phyloP scores from a whole-genome alignment of 73 alveolate species.

The Symbiodinium pilosum region DNA sequence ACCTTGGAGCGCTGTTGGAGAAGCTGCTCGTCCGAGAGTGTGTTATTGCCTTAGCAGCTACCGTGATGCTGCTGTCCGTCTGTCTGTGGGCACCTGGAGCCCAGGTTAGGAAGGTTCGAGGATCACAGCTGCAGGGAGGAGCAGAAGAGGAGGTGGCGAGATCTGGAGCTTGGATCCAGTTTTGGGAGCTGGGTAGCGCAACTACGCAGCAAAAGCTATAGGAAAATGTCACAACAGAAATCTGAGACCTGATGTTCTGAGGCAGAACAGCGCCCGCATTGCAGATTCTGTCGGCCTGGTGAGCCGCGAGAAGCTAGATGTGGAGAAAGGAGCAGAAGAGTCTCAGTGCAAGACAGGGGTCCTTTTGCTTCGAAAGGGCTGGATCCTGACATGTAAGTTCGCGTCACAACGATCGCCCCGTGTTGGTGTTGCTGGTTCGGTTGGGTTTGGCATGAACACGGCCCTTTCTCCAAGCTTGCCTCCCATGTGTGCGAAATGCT shows the following conservation, averaged over 20 bases:
- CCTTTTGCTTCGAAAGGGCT: no score
- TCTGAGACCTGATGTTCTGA: background rate
- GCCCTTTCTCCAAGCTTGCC: no score
- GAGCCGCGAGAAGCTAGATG: background rate
- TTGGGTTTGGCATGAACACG: no score
- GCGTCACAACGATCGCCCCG: no score
- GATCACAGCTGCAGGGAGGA: constrained; percentile 1
- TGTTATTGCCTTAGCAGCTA: background rate
- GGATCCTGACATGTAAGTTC: no score
- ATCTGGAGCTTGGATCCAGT: background rate
- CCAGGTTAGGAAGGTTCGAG: background rate
- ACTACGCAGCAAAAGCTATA: background rate
- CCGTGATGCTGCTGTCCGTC: background rate
- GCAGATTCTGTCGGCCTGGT: constrained; percentile 39
- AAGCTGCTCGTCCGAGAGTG: background rate
- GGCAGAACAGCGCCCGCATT: constrained; percentile 34
- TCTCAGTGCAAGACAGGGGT: background rate
- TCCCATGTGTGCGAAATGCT: no score
- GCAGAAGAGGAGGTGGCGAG: constrained; percentile 10
- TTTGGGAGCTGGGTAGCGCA: constrained; percentile 35
- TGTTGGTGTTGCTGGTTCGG: no score
- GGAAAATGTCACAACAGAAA: background rate
- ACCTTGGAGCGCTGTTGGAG: background rate
- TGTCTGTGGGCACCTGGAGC: background rate
- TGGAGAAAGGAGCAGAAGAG: constrained; percentile 1